Evolutionary conservation across 2,329 filamentous ascomycete genomes (phyloP), one percentile per base, ranked within the genome.

Genomic region (Tolypocladium tropicale): DNA sequence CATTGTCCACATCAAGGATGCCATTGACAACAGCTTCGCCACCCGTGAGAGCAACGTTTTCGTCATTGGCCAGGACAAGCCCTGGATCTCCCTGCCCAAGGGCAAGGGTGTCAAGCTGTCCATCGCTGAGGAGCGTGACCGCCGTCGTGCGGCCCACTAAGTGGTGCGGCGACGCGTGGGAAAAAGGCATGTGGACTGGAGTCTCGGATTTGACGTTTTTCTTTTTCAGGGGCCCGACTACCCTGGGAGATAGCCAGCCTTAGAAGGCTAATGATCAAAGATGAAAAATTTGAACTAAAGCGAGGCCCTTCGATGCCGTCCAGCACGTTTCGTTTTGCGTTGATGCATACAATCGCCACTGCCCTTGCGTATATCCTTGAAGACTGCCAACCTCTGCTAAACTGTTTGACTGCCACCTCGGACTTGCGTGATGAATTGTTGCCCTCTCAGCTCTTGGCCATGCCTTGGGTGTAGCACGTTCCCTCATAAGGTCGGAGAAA

Each of bases 101-200:
- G 94, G 94, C 82, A 96, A 96, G 87, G 94, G 94, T 90, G 94
- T 99, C 83, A 96, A 96, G 90, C 90, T 97, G 77, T 86, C 88
- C 74, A 97, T 99, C 73, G 91, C 93, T 68, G 93, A 99, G 84
- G 93, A 99, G 90, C 86, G 93, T 83, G 93, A 99, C 80, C 92
- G 93, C 78, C 90, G 92, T 76, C 89, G 94, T 74, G 66, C 72
- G 65, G 62, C 75, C 67, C 73, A 81, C 73, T 81, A 82, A 79
- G 66, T n/a, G 7, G n/a, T 63, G 57, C 33, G 32, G 37, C 46
- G 53, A 58, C 59, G 62, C 61, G 58, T 43, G 39, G 61, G 59
- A 62, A 65, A 67, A 61, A 64, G 68, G 70, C 68, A 70, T 71
- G 69, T 65, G 66, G 65, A 67, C 65, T 67, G 70, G 70, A 72